Conservation (phyloP, 2,329 filamentous ascomycete genomes). For the Juglanconis oblonga region DNA sequence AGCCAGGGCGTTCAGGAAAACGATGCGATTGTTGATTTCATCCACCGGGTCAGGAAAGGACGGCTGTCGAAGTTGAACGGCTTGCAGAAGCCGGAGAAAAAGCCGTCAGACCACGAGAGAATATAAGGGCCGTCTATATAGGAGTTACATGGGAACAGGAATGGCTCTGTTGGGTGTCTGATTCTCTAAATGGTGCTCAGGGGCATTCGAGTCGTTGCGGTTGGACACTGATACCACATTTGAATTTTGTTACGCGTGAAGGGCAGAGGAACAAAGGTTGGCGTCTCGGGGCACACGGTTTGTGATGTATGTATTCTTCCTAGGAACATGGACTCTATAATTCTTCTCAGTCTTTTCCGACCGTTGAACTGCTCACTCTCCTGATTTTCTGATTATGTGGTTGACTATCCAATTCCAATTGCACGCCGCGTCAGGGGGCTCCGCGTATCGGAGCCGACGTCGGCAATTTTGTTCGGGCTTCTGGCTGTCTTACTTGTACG, state of each 20-base stretch:
- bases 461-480: not conserved
- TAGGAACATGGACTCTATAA: not conserved
- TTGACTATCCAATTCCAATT: not conserved
- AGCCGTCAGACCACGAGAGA: slow-evolving; percentile 19
- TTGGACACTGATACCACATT: slow-evolving; percentile 5
- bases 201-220: not conserved
- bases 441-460: not conserved
- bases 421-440: not conserved
- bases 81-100: slow-evolving; percentile 25
- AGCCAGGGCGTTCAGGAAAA: slow-evolving; percentile 74
- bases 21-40: slow-evolving; percentile 76
- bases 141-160: not conserved
- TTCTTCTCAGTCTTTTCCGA: not conserved
- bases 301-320: not conserved
- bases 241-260: not conserved
- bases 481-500: too few species aligned
- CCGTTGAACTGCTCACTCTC: not conserved
- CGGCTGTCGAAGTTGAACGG: slow-evolving; percentile 36
- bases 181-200: not conserved
- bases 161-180: not conserved
- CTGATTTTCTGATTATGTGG: too few species aligned
- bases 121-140: slow-evolving; percentile 9
- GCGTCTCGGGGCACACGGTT: not conserved
- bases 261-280: not conserved
- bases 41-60: slow-evolving; percentile 66